Evolutionary conservation across 2,329 filamentous ascomycete species (phyloP).

Genomic region (Alternaria sp.): DNA sequence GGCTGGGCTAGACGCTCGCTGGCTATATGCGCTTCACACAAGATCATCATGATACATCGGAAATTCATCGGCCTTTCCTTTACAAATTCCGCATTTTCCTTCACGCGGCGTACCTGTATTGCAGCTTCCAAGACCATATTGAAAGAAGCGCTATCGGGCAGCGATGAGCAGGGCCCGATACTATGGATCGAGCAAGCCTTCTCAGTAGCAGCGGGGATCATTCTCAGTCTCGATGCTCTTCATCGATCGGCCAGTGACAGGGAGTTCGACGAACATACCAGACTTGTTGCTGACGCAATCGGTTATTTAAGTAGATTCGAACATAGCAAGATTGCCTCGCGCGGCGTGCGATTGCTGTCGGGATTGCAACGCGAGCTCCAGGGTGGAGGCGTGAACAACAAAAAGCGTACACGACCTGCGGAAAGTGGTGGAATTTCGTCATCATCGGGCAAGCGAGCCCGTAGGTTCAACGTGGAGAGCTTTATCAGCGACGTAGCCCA

Average conservation of each 20-base stretch:
- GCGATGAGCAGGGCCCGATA: conserved; percentile 42
- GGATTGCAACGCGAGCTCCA: conserved; percentile 13
- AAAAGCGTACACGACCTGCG: conserved; percentile 7
- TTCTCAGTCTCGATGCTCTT: conserved; percentile 48
- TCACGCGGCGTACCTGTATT: conserved; percentile 50
- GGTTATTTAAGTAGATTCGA: conserved; percentile 16
- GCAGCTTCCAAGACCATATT: conserved; percentile 50
- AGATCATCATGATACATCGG: conserved; percentile 53
- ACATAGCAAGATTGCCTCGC: conserved; percentile 16
- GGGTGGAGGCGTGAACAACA: background rate
- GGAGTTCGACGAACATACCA: conserved; percentile 13
- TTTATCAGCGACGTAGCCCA: conserved; percentile 15
- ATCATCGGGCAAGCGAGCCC: conserved; percentile 5
- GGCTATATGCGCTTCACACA: conserved; percentile 48
- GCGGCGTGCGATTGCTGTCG: conserved; percentile 18
- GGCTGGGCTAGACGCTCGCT: conserved; percentile 49
- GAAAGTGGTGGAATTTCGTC: background rate
- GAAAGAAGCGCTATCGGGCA: conserved; percentile 44
- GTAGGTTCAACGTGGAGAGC: conserved; percentile 6
- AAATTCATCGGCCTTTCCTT: conserved; percentile 49
- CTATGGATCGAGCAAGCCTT: conserved; percentile 53
- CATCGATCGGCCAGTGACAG: conserved; percentile 30
- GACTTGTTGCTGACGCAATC: conserved; percentile 14
- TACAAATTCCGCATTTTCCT: conserved; percentile 46
- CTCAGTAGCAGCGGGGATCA: conserved; percentile 50